These are phyloP conservation scores for Botrytis aclada DNA, from an alignment of 2,329 filamentous ascomycete species.

Conservation along the genomic window DNA sequence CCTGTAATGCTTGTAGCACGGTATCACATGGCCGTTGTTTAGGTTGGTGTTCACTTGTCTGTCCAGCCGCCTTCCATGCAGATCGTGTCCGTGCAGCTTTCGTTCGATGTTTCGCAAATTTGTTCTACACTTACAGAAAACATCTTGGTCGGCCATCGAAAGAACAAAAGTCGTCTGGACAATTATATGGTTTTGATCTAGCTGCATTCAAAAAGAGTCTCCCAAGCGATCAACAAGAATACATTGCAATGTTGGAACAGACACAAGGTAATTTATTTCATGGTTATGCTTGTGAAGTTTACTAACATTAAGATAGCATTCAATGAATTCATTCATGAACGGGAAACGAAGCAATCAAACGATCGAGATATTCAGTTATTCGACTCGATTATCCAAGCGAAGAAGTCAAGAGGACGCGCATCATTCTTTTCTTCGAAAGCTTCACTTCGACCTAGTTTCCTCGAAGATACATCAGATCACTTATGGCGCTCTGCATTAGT, in stretches of 20 bases:
- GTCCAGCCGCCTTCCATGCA: slow-evolving; percentile 58
- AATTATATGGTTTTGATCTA: slow-evolving; percentile 63
- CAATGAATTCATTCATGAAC: slow-evolving; percentile 81
- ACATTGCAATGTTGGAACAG: slow-evolving; percentile 60
- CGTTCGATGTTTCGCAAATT: slow-evolving; percentile 62
- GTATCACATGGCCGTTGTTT: slow-evolving; percentile 58
- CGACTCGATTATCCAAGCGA: slow-evolving; percentile 80
- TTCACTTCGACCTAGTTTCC: slow-evolving; percentile 50
- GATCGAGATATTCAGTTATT: slow-evolving; percentile 71
- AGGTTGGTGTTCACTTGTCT: slow-evolving; percentile 61
- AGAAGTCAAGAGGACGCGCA: slow-evolving; percentile 62
- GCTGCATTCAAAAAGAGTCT: slow-evolving; percentile 62
- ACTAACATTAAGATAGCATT: slow-evolving; percentile 54
- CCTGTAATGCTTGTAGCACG: slow-evolving; percentile 63
- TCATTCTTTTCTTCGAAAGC: slow-evolving; percentile 46
- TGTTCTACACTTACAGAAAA: slow-evolving; percentile 65
- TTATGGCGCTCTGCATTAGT: slow-evolving; percentile 70
- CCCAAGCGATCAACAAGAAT: slow-evolving; percentile 64
- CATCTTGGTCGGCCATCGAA: slow-evolving; percentile 57
- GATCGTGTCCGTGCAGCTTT: slow-evolving; percentile 63
- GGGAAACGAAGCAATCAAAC: slow-evolving; percentile 62
- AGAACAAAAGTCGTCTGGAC: slow-evolving; percentile 58
- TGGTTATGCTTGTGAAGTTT: slow-evolving; percentile 31
- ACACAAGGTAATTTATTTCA: slow-evolving; percentile 55
- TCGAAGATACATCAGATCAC: slow-evolving; percentile 72